These are phyloP conservation scores for Lentinula novae-zelandiae DNA, from an alignment of 1,284 basidiomycete species.

Conservation along the genomic window DNA sequence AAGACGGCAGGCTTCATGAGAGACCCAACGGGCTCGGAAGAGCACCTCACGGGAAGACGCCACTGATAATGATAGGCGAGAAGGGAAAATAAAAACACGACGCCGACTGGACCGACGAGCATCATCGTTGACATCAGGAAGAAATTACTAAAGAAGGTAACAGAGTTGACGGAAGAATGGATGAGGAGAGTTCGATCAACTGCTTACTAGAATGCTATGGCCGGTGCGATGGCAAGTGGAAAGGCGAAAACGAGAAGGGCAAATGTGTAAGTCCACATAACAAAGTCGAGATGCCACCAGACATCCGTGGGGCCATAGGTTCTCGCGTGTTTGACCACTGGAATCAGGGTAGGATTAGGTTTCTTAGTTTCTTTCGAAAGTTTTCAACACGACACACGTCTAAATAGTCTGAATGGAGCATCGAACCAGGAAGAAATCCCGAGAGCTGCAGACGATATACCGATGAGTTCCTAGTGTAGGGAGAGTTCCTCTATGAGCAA, in stretches of 20 bases:
- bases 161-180: background rate
- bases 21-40: constrained; percentile 24
- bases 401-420: constrained; percentile 25
- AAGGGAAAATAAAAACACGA: constrained; percentile 25
- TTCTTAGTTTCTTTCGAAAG: background rate
- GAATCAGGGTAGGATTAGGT: background rate
- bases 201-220: constrained; percentile 21
- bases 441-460: constrained; percentile 26
- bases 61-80: constrained; percentile 18
- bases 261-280: constrained; percentile 28
- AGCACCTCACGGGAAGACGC: constrained; percentile 21
- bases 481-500: too few species aligned
- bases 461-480: constrained; percentile 17
- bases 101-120: constrained; percentile 24
- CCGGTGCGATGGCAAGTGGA: constrained; percentile 24
- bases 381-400: constrained; percentile 18
- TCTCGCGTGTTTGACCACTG: constrained; percentile 20
- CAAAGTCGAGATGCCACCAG: constrained; percentile 29
- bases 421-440: constrained; percentile 29
- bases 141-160: constrained; percentile 18
- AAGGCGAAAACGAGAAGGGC: constrained; percentile 26
- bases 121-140: constrained; percentile 26
- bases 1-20: constrained; percentile 27
- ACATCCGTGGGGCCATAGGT: constrained; percentile 23
- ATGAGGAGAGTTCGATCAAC: background rate